These are phyloP conservation scores for Raphanus sativus DNA, from an alignment of 345 rosid genomes.

Conservation along the genomic window DNA sequence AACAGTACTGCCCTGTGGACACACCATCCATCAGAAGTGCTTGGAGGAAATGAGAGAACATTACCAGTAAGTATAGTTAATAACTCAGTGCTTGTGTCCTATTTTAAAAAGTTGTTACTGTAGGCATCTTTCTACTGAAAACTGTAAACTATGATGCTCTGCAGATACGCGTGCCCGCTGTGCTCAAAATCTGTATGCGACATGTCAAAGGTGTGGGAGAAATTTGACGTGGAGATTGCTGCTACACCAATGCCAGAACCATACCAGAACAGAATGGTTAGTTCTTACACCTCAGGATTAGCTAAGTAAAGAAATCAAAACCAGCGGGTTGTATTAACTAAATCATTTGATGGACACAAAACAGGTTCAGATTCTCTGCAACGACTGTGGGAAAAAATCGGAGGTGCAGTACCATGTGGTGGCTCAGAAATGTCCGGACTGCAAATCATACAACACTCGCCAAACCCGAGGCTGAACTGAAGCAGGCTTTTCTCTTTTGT, in stretches of 20 bases:
- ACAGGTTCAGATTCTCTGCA: slow-evolving; percentile 87
- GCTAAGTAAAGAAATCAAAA: background rate
- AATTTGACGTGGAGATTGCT: slow-evolving; percentile 73
- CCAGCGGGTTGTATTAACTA: background rate
- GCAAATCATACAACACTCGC: slow-evolving; percentile 89
- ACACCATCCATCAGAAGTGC: slow-evolving; percentile 77
- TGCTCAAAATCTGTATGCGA: slow-evolving; percentile 91
- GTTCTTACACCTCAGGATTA: background rate
- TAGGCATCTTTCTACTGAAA: background rate
- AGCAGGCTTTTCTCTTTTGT: background rate
- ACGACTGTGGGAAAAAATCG: slow-evolving; percentile 68
- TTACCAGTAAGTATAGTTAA: slow-evolving; percentile 53
- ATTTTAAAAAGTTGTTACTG: background rate
- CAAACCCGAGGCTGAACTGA: slow-evolving; percentile 48
- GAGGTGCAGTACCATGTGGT: slow-evolving; percentile 68
- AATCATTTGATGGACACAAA: background rate
- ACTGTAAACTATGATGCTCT: background rate
- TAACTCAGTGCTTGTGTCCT: background rate
- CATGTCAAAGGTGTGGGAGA: slow-evolving; percentile 94
- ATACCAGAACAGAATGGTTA: slow-evolving; percentile 61
- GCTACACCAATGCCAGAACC: slow-evolving; percentile 82
- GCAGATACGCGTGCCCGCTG: slow-evolving; percentile 84
- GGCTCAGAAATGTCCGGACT: slow-evolving; percentile 72
- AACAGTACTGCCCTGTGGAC: slow-evolving; percentile 82
- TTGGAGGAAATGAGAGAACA: slow-evolving; percentile 83